A percentile compares a stretch with the other conserved stretches of the same genome.
phyloP scores from a whole-genome alignment of 2,329 filamentous ascomycete species.

The Pseudocercospora crystallina region DNA sequence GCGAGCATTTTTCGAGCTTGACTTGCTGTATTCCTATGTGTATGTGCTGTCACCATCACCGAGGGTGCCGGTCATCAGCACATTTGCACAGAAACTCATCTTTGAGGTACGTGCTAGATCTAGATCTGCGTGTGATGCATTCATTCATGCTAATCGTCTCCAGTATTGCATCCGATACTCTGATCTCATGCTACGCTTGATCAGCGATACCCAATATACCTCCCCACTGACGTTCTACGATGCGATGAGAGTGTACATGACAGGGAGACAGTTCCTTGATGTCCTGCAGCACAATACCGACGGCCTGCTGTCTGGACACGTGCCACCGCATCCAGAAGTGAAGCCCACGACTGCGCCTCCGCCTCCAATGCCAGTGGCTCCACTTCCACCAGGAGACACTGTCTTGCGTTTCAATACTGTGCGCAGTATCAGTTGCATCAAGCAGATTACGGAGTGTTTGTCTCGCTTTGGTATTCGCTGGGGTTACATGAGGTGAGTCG shows the following conservation, averaged over 20 bases:
- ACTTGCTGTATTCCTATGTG: slow-evolving; percentile 86
- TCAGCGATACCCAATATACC: slow-evolving; percentile 58
- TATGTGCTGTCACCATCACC: slow-evolving; percentile 83
- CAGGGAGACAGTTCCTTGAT: slow-evolving; percentile 58
- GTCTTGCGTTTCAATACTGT: slow-evolving; percentile 36
- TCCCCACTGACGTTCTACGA: slow-evolving; percentile 85
- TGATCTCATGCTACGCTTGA: slow-evolving; percentile 67
- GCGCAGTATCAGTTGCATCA: slow-evolving; percentile 48
- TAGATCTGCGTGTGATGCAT: no score
- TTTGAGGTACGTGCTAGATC: slow-evolving; percentile 7
- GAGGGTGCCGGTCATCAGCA: slow-evolving; percentile 68
- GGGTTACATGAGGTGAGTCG: slow-evolving; percentile 44
- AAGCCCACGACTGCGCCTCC: slow-evolving; percentile 39
- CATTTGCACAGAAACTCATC: slow-evolving; percentile 63
- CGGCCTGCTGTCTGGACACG: slow-evolving; percentile 39
- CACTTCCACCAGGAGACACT: slow-evolving; percentile 29
- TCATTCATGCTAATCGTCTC: no score
- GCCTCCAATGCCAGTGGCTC: slow-evolving; percentile 35
- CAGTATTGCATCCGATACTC: slow-evolving; percentile 49
- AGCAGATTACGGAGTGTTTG: slow-evolving; percentile 48
- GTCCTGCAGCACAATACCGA: slow-evolving; percentile 57
- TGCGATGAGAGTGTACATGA: slow-evolving; percentile 77
- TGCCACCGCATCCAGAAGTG: slow-evolving; percentile 42
- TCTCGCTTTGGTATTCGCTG: slow-evolving; percentile 49
- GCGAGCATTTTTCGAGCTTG: slow-evolving; percentile 77